Percentiles rank a stretch among this genome's conserved stretches.
These are phyloP conservation scores for Naegleria fowleri DNA, from an alignment of 208 protist genomes.

Conservation along the genomic window DNA sequence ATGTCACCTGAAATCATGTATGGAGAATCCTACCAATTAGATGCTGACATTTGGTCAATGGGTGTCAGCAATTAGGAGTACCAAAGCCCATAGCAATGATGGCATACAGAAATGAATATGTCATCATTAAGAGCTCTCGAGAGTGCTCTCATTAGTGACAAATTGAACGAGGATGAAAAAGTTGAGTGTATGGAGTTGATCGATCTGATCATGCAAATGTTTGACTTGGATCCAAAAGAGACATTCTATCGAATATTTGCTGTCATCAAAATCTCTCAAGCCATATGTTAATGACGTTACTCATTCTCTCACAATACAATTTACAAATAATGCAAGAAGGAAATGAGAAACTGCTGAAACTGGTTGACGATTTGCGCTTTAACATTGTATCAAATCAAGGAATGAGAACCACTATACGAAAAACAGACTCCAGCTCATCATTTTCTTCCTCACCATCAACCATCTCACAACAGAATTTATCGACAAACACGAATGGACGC, in stretches of 20 bases:
- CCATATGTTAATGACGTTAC: neutral
- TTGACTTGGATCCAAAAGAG: neutral
- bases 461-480: neutral
- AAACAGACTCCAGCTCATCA: neutral
- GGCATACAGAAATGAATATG: neutral
- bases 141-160: neutral
- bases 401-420: neutral
- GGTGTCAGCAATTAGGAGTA: neutral
- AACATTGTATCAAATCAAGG: neutral
- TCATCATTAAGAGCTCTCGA: neutral
- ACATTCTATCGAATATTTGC: neutral
- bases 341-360: neutral
- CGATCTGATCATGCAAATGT: neutral
- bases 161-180: neutral
- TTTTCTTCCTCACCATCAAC: too few relatives aligned
- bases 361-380: neutral
- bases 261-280: neutral
- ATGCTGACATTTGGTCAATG: neutral
- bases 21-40: neutral
- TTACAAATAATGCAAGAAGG: neutral
- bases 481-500: neutral
- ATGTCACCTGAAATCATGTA: neutral
- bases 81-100: neutral
- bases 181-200: neutral
- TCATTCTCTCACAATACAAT: neutral